Evolutionary conservation across 495 filamentous ascomycete genomes (phyloP).

Genomic region (Penicillium egyptiacum): DNA sequence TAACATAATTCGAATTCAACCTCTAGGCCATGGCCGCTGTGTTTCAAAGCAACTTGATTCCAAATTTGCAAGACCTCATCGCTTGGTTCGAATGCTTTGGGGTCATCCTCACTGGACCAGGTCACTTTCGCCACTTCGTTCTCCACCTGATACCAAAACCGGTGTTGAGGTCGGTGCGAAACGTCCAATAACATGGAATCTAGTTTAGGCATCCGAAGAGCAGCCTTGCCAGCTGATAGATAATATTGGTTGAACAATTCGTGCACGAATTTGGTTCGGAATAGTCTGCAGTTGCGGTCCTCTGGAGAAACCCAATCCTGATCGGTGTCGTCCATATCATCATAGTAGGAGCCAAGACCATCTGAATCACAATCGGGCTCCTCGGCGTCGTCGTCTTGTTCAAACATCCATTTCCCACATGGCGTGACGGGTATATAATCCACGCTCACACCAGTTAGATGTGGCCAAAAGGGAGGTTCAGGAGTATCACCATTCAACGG

Average conservation of each 20-base stretch:
- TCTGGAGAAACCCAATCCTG: not conserved
- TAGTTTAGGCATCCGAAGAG: not conserved
- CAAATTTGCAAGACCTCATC: not conserved
- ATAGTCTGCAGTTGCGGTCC: not conserved
- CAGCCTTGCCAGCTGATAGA: not conserved
- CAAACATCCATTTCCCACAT: not conserved
- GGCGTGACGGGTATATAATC: not conserved
- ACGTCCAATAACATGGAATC: not conserved
- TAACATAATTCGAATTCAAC: not conserved
- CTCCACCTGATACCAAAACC: not conserved
- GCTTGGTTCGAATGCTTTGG: not conserved
- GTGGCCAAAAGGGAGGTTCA: not conserved
- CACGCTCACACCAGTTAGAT: not conserved
- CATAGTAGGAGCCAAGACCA: not conserved
- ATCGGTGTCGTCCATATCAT: not conserved
- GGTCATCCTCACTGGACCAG: not conserved
- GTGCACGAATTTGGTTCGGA: not conserved
- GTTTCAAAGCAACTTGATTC: not conserved
- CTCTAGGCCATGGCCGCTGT: not conserved
- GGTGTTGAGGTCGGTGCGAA: not conserved
- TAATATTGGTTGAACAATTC: not conserved
- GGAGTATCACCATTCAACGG: not conserved
- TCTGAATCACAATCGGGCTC: too few species aligned
- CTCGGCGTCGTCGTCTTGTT: not conserved
- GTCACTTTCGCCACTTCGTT: not conserved